Base-by-base conservation (phyloP, 192 early-diverging fungal genomes). In the Paraglomus occultum region DNA sequence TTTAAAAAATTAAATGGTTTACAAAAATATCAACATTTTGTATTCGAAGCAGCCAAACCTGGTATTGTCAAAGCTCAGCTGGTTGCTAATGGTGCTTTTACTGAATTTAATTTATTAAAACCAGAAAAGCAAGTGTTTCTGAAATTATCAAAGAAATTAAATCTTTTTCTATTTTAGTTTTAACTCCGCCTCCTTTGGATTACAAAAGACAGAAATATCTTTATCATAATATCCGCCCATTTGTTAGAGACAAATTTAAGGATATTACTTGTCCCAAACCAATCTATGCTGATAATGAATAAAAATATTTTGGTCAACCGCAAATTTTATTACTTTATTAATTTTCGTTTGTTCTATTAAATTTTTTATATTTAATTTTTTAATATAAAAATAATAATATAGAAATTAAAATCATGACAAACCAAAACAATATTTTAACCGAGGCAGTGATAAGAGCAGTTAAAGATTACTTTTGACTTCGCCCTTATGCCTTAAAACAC, bases 241-340 rank as follows among this genome's bases (percentile, higher is more conserved):
- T n/a, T n/a, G n/a, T n/a, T n/a, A n/a, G n/a, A n/a, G n/a, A n/a
- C n/a, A n/a, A n/a, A n/a, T n/a, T n/a, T n/a, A n/a, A n/a, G n/a
- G n/a, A n/a, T n/a, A n/a, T n/a, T n/a, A n/a, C n/a, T n/a, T n/a
- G n/a, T n/a, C n/a, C n/a, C n/a, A n/a, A n/a, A n/a, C n/a, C n/a
- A n/a, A n/a, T n/a, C n/a, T n/a, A n/a, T n/a, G n/a, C n/a, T n/a
- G 53, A 55, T 17, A 55, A 55, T 55, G 53, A 55, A 55, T 55
- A 55, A 55, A 55, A 50, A 50, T 50, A 50, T 50, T 50, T n/a
- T n/a, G 15, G 48, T 50, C 48, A 50, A 50, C 48, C 15, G 48
- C 48, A 50, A 50, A 50, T 50, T 50, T 55, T 17, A 17, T 55
- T 17, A 55, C 53, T 55, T 17, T 7, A 11, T n/a, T 7, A 20